phyloP scores from a whole-genome alignment of 139 green algal genomes.

The Yamagishiella unicocca region DNA sequence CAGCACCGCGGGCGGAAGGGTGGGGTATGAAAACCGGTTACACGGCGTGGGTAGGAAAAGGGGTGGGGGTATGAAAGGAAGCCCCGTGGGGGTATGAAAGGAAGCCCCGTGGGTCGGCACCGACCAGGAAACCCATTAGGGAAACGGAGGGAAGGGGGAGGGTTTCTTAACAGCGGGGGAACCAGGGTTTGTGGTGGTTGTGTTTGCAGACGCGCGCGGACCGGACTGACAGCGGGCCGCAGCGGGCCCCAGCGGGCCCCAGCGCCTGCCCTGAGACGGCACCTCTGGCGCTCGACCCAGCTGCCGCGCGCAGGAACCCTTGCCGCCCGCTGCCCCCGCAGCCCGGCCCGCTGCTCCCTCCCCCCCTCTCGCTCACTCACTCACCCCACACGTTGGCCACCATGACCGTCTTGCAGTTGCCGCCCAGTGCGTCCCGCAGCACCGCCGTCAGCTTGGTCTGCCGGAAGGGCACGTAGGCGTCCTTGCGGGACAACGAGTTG shows the following conservation, averaged over 20 bases:
- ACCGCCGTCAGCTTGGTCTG: constrained; percentile 85
- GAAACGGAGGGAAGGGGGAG: neutral
- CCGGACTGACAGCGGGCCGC: no score
- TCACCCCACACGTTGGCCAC: constrained; percentile 82
- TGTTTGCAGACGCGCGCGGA: no score
- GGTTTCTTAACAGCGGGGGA: neutral
- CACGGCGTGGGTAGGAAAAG: no score
- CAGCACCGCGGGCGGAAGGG: no score
- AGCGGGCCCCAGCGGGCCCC: no score
- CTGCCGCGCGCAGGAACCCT: no score
- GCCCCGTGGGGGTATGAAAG: no score
- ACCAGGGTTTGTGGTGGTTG: neutral
- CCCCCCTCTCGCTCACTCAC: neutral
- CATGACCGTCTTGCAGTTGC: constrained; percentile 89
- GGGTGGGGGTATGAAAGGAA: neutral
- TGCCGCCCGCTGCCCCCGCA: neutral
- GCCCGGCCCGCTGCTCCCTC: neutral
- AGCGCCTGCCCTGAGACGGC: no score
- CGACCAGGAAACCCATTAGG: no score
- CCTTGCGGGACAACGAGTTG: constrained; percentile 71
- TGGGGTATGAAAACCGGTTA: no score
- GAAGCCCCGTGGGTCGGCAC: no score
- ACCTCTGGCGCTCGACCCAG: no score
- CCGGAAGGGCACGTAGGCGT: constrained; percentile 79
- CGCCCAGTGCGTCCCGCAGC: constrained; percentile 82